Conservation (phyloP, 1,139 yeast species). For the Kodamaea alishanica region DNA sequence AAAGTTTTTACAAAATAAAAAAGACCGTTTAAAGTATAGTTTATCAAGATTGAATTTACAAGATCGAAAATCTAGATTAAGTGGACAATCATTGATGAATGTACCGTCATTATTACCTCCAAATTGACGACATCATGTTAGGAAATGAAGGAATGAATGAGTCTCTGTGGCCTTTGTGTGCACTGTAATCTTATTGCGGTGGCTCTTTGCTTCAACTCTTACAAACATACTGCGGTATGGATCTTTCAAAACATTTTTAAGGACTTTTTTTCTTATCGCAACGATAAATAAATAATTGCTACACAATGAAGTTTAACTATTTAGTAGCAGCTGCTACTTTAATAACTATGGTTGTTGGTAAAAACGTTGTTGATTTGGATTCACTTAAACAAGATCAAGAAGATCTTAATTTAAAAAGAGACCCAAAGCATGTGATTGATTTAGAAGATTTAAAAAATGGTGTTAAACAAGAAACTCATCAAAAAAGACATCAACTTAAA, state of each 20-base stretch:
- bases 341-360: slow-evolving; percentile 7
- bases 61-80: slow-evolving; percentile 11
- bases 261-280: too few relatives aligned
- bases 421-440: slow-evolving; percentile 17
- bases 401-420: slow-evolving; percentile 8
- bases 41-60: slow-evolving; percentile 20
- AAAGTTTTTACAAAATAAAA: slow-evolving; percentile 34
- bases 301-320: too few relatives aligned
- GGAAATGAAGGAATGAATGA: too few relatives aligned
- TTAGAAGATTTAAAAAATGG: slow-evolving; percentile 15
- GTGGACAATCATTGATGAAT: slow-evolving; percentile 1
- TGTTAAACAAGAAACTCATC: slow-evolving; percentile 7
- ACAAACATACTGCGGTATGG: too few relatives aligned
- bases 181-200: too few relatives aligned
- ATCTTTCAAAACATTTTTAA: too few relatives aligned
- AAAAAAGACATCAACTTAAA: slow-evolving; percentile 16
- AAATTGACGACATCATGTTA: too few relatives aligned
- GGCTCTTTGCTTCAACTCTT: too few relatives aligned
- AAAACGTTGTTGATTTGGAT: slow-evolving; percentile 12
- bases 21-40: slow-evolving; percentile 36
- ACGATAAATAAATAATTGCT: too few relatives aligned
- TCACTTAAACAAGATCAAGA: slow-evolving; percentile 6
- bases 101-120: slow-evolving; percentile 9
- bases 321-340: slow-evolving; percentile 3
- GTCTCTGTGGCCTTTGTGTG: too few relatives aligned